Evolutionary conservation across 1,284 basidiomycete species (phyloP), one percentile per base, ranked within the genome.

Genomic region (Rhodofomes roseus): DNA sequence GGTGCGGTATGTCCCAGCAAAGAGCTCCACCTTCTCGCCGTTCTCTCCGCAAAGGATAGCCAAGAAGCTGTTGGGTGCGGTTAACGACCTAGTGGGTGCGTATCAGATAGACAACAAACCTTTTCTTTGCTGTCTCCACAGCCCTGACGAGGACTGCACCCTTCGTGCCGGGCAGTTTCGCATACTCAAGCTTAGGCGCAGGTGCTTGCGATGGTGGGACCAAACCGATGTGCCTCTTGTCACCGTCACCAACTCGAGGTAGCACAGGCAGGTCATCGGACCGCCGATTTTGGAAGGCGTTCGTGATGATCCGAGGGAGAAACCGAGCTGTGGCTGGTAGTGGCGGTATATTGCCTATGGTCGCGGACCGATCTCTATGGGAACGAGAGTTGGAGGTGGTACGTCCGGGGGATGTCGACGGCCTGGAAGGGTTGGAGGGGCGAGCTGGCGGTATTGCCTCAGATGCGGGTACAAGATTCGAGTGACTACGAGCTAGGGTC

Each of bases 41-140:
- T 86, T 89, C 41, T 95, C 93, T n/a, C 92, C 92, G 65, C 93
- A 94, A 0, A 95, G 80, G 66, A 95, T 94, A 5, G 93, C 92
- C 29, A 95, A 80, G 76, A 93, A 93, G 70, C 91, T 93, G n/a
- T 39, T 56, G 58, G 63, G 44, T 7, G 18, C 31, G 7, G 14
- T 52, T 25, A 40, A 16, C 23, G 36, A 18, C 8, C 54, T 20
- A 53, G n/a, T 25, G 37, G n/a, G 25, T 25, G 27, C 23, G 18
- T 23, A 22, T 9, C 40, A 57, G 41, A 40, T 18, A 27, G 11
- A 31, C 55, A 43, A 54, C 55, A 36, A 75, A 91, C 87, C 93
- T 95, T 74, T 93, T 92, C 76, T 87, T 93, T 55, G 82, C 82
- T 12, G 92, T 95, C 73, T 95, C 93, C 12, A 93, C 90, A 1